Evolutionary conservation across 2,329 filamentous ascomycete genomes (phyloP), one percentile per base, ranked within the genome.

Genomic region (Capronia epimyces): DNA sequence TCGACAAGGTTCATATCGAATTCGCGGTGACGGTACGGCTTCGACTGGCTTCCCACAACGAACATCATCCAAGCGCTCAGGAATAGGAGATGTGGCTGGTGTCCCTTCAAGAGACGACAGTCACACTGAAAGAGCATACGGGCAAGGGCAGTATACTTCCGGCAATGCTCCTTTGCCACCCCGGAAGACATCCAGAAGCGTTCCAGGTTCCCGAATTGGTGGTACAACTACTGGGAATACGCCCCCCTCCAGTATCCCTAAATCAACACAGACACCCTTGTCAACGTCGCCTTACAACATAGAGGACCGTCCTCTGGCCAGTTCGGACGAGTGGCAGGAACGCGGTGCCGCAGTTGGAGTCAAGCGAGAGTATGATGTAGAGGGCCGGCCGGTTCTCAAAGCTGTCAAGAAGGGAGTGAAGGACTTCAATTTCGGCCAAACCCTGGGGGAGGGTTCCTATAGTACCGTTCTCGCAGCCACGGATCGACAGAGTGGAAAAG

Each of bases 401-500:
- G 84, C 87, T 52, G 84, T 97, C 47, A 97, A 97, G 69, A 98
- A 98, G 67, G 93, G 93, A 1, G 93, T 98, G 39, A 87, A 93
- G 60, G 93, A 98, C 71, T 98, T 98, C 69, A 85, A 84, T 31
- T 98, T 98, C 70, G 90, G 90, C 20, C 81, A 87, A 48, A 84
- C 91, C 2, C 76, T 98, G 1, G 93, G 93, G 51, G 93, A 98
- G 70, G 93, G 93, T 21, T 98, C 93, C 4, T 98, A 98, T 78
- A 97, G 91, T 65, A 96, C 90, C 7, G 93, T 98, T 31, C 82
- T 93, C 58, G 82, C 93, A 46, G 93, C 90, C 31, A 95, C 89
- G 3, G 93, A 98, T 69, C 83, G 91, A 55, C 89, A 95, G 68
- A 95, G 89, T 1, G 74, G 94, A 51, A 95, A 95, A 64, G 91